Evolutionary conservation across 176 grass and related monocot genomes (phyloP), one percentile per base, ranked within the genome.

Genomic region (Cenchrus purpureus): DNA sequence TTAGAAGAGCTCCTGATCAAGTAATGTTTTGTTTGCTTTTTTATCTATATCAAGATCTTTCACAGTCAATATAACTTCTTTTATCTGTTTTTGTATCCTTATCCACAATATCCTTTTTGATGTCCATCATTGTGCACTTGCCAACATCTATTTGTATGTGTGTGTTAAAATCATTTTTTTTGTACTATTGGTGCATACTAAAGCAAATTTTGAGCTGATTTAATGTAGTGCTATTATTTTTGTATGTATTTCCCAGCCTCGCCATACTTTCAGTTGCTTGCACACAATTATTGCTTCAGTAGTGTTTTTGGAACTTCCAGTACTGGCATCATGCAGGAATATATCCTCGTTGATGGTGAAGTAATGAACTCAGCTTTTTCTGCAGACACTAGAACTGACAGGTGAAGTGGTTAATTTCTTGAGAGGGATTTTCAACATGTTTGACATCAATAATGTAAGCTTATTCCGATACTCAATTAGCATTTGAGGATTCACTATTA

Each of bases 1-100:
- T 98, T 69, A 95, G 94, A 81, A 87, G 93, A 57, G 87, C 89
- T 55, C 93, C 97, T 85, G 97, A 99, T 92, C 97, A 99, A 86
- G 97, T 98, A 92, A 87, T 85, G 20, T 63, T 83, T 22, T 49
- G 19, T 74, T 81, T 29, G 4, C 12, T 78, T 77, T 87, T 19
- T 82, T 20, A 77, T 22, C 10, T 53, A 16, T 72, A 13, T 77
- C 25, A 16, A 65, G 31, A 45, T 81, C 20, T 77, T 82, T 46
- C 12, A 63, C 4, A 60, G 25, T 11, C 43, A 51, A 68, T 75
- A 8, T 70, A 14, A 34, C 25, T 74, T 53, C 32, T 12, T 45
- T 70, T 34, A 14, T 37, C 1, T 62, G 53, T 86, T 2, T 66
- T 10, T 65, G 57, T 57, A 57, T 40, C 37, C 8, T 85, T 15